Evolutionary conservation across 2,329 filamentous ascomycete genomes (phyloP).

Genomic region (Colletotrichum liriopes): DNA sequence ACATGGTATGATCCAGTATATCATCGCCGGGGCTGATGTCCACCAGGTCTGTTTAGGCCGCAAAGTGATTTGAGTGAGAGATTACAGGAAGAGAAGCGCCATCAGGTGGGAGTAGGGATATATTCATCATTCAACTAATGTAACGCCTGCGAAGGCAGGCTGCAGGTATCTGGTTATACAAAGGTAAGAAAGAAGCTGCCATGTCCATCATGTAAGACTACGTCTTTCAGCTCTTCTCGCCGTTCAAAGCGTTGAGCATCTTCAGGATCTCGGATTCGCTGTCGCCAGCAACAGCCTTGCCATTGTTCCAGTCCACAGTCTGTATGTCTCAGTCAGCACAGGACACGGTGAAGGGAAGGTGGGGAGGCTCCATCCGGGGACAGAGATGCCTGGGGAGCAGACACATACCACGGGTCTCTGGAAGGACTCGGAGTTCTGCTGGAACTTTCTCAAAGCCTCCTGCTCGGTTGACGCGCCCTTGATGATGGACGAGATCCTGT

Average conservation of each 20-base stretch:
- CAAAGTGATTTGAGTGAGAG: no score
- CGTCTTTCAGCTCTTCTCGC: constrained; percentile 28
- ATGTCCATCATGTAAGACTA: background rate
- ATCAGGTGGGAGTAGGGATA: background rate
- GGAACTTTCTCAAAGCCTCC: constrained; percentile 86
- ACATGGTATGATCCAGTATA: background rate
- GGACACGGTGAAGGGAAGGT: background rate
- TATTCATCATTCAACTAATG: constrained; percentile 37
- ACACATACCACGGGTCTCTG: constrained; percentile 81
- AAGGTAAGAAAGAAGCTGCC: constrained; percentile 15
- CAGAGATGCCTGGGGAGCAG: background rate
- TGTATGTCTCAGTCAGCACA: constrained; percentile 45
- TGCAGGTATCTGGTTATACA: constrained; percentile 32
- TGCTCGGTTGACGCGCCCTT: constrained; percentile 80
- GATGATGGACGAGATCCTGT: constrained; percentile 75
- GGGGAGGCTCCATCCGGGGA: background rate
- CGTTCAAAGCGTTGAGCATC: constrained; percentile 75
- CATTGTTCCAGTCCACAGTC: constrained; percentile 95
- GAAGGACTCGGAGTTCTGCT: constrained; percentile 78
- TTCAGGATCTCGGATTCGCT: constrained; percentile 92
- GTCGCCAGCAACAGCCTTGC: constrained; percentile 82
- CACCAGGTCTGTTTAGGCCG: no score
- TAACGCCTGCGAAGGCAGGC: background rate
- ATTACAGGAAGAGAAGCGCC: background rate
- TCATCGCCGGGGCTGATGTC: background rate